A percentile compares a stretch with the other conserved stretches of the same genome.
Conservation (phyloP, 1,284 basidiomycete species). For the Cutaneotrichosporon cavernicola region DNA sequence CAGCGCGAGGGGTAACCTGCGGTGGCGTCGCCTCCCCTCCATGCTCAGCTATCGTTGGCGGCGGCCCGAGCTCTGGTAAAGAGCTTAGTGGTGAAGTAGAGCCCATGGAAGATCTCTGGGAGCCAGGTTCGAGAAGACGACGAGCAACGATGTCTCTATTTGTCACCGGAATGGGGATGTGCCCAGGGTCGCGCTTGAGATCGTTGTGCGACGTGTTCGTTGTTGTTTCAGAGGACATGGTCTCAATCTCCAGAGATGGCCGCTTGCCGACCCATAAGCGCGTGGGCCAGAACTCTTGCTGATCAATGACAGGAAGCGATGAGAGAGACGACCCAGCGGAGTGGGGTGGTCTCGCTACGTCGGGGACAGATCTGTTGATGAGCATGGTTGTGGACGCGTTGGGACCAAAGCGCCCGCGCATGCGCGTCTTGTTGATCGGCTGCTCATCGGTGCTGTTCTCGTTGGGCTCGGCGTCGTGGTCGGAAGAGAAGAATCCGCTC, state of each 20-base stretch:
- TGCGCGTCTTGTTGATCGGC: background rate
- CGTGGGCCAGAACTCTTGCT: conserved; percentile 20
- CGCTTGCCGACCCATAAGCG: conserved; percentile 24
- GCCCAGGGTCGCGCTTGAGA: background rate
- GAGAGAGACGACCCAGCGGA: conserved; percentile 14
- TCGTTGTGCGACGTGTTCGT: conserved; percentile 2
- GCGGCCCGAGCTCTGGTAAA: conserved; percentile 12
- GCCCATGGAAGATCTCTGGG: conserved; percentile 9
- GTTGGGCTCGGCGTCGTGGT: conserved; percentile 15
- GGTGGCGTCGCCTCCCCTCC: background rate
- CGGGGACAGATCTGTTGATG: conserved; percentile 7
- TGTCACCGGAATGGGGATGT: background rate
- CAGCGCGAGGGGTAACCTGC: conserved; percentile 11
- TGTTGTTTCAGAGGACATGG: conserved; percentile 28
- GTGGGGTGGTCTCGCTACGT: background rate
- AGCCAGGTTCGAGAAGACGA: conserved; percentile 3
- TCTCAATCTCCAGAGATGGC: conserved; percentile 35
- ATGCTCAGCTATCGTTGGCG: conserved; percentile 10
- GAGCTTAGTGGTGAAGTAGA: conserved; percentile 14
- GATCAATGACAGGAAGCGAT: conserved; percentile 21
- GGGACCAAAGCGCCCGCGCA: background rate
- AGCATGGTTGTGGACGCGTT: conserved; percentile 17
- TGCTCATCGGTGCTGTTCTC: conserved; percentile 9
- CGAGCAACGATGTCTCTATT: background rate
- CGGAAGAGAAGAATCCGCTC: conserved; percentile 16